Conservation (phyloP, 768 basidiomycete genomes). For the Leucosporidium yakuticum region DNA sequence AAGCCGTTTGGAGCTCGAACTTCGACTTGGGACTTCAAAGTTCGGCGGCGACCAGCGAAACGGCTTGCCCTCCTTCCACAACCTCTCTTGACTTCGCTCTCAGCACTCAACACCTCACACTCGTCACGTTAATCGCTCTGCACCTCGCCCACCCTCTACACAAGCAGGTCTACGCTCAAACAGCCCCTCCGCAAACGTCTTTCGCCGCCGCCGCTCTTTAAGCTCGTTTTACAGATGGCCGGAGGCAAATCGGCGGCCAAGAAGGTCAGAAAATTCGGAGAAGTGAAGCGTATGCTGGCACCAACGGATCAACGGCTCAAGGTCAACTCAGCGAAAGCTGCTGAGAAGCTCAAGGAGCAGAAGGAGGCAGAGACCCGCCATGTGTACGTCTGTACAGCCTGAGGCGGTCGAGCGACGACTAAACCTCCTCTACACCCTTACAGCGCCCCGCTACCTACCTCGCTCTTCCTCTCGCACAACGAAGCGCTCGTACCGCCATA, state of each 20-base stretch:
- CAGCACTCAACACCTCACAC: too few relatives aligned
- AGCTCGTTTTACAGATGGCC: background rate
- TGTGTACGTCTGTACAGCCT: slow-evolving; percentile 27
- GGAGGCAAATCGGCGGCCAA: slow-evolving; percentile 18
- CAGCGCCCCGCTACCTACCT: slow-evolving; percentile 80
- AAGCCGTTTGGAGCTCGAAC: too few relatives aligned
- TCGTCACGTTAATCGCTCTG: too few relatives aligned
- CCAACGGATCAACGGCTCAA: slow-evolving; percentile 90
- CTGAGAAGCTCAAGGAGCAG: slow-evolving; percentile 75
- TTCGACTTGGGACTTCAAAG: too few relatives aligned
- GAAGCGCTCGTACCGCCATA: slow-evolving; percentile 93
- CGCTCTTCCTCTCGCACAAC: slow-evolving; percentile 91
- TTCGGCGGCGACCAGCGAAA: too few relatives aligned
- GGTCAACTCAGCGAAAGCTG: slow-evolving; percentile 84
- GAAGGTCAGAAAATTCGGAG: slow-evolving; percentile 89
- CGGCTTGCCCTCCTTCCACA: too few relatives aligned
- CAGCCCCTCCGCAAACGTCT: too few relatives aligned
- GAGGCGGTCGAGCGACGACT: background rate
- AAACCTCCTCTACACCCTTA: slow-evolving; percentile 3
- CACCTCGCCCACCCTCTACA: too few relatives aligned
- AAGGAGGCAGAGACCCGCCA: slow-evolving; percentile 57
- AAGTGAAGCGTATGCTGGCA: slow-evolving; percentile 87
- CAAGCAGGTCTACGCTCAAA: too few relatives aligned
- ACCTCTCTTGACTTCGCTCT: too few relatives aligned
- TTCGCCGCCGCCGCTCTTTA: too few relatives aligned